These are phyloP conservation scores for Cercophora samala DNA, from an alignment of 495 filamentous ascomycete species.

Conservation along the genomic window DNA sequence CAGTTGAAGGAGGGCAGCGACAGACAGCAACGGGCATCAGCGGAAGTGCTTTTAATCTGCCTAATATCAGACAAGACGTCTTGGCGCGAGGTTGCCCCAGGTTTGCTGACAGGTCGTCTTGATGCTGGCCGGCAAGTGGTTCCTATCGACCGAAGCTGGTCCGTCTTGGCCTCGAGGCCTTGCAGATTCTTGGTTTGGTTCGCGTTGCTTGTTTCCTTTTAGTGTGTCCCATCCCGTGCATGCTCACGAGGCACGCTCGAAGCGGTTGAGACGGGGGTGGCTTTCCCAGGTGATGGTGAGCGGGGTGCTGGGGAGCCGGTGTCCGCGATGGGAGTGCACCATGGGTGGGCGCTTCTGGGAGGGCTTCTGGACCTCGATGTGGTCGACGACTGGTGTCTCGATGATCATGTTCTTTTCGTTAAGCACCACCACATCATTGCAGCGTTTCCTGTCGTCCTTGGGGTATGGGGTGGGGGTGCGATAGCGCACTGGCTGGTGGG, in stretches of 20 bases:
- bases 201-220: slow-evolving; percentile 8
- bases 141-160: slow-evolving; percentile 5
- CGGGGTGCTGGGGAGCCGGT: slow-evolving; percentile 12
- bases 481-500: slow-evolving; percentile 27
- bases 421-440: slow-evolving; percentile 8
- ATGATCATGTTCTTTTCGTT: slow-evolving; percentile 24
- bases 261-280: slow-evolving; percentile 26
- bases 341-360: background rate
- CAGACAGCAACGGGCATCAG: slow-evolving; percentile 1
- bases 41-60: background rate
- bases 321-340: slow-evolving; percentile 1
- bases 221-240: background rate
- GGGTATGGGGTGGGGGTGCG: slow-evolving; percentile 32
- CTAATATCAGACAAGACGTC: slow-evolving; percentile 14
- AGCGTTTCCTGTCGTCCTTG: slow-evolving; percentile 25
- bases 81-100: slow-evolving; percentile 1
- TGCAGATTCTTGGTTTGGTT: background rate
- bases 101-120: background rate
- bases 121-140: background rate
- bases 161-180: slow-evolving; percentile 8
- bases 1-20: background rate
- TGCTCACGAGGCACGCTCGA: slow-evolving; percentile 26
- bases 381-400: slow-evolving; percentile 16
- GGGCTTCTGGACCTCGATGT: slow-evolving; percentile 14
- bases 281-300: slow-evolving; percentile 26